Conservation (phyloP, 805 yeast species). For the Yarrowia sp. region DNA sequence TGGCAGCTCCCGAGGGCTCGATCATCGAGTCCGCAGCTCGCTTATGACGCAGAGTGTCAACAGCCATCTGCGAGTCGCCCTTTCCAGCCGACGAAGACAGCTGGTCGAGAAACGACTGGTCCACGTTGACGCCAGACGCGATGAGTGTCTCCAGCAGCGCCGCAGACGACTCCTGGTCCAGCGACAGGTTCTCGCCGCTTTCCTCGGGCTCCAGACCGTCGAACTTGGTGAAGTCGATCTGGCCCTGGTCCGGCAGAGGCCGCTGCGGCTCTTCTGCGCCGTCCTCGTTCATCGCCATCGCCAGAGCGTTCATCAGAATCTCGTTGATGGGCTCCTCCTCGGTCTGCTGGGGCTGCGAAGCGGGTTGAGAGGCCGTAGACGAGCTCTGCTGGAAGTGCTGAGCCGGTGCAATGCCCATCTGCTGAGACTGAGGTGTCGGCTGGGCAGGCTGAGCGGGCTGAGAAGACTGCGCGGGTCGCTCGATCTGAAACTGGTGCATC, state of each 20-base stretch:
- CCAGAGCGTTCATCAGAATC: constrained; percentile 30
- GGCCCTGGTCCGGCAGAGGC: constrained; percentile 2
- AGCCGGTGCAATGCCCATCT: neutral
- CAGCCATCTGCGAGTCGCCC: constrained; percentile 9
- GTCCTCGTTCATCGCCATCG: constrained; percentile 29
- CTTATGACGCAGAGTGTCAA: constrained; percentile 12
- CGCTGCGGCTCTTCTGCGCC: constrained; percentile 12
- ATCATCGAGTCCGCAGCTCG: constrained; percentile 1
- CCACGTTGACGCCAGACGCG: constrained; percentile 19
- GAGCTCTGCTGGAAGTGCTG: constrained; percentile 9
- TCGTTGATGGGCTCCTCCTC: constrained; percentile 28
- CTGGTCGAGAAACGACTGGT: constrained; percentile 17
- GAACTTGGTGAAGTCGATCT: constrained; percentile 20
- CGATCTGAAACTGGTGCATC: constrained; percentile 27
- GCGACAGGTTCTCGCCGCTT: neutral
- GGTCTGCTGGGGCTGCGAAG: constrained; percentile 11
- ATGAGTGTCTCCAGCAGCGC: constrained; percentile 13
- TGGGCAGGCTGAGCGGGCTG: neutral
- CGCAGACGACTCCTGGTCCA: constrained; percentile 25
- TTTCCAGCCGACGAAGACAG: constrained; percentile 7
- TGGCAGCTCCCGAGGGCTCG: constrained; percentile 7
- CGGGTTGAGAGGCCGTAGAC: neutral
- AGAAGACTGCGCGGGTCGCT: constrained; percentile 4
- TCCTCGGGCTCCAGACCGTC: constrained; percentile 22
- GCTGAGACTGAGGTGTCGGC: constrained; percentile 5